A percentile compares a stretch with the other conserved stretches of the same genome.
Conservation (phyloP, 257 asterid species). For the Fraxinus anomala region DNA sequence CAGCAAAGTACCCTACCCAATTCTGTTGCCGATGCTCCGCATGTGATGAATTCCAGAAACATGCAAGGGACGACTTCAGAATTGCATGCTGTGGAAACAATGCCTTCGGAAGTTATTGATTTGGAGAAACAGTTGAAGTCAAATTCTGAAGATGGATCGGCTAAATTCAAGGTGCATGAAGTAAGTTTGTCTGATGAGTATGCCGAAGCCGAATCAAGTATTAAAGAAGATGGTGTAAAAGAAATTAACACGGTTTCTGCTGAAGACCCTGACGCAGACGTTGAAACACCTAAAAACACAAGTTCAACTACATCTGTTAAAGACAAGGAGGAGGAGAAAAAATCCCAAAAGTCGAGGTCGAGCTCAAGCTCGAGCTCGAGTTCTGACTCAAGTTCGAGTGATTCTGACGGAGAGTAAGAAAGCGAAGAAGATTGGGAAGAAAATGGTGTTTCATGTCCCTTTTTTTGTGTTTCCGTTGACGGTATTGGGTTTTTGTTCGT, state of each 20-base stretch:
- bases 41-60: slow-evolving; percentile 28
- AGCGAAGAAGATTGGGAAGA: slow-evolving; percentile 1
- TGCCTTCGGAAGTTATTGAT: slow-evolving; percentile 26
- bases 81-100: slow-evolving; percentile 32
- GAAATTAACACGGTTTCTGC: slow-evolving; percentile 13
- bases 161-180: not conserved
- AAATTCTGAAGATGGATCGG: slow-evolving; percentile 29
- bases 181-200: not conserved
- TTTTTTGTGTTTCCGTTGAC: not conserved
- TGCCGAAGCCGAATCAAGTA: not conserved
- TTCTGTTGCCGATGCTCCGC: slow-evolving; percentile 31
- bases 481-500: not conserved
- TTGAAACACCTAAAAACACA: slow-evolving; percentile 14
- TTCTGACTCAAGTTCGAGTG: slow-evolving; percentile 30
- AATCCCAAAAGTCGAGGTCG: slow-evolving; percentile 12
- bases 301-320: slow-evolving; percentile 23
- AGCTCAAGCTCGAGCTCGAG: slow-evolving; percentile 27
- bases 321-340: slow-evolving; percentile 31
- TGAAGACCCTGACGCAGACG: slow-evolving; percentile 18
- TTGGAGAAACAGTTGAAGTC: slow-evolving; percentile 28
- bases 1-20: slow-evolving; percentile 18
- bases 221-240: slow-evolving; percentile 6
- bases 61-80: slow-evolving; percentile 34
- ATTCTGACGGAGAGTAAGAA: slow-evolving; percentile 21
- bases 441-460: slow-evolving; percentile 3